phyloP scores from a whole-genome alignment of 2,329 filamentous ascomycete species.

The Alternaria gansuensis region DNA sequence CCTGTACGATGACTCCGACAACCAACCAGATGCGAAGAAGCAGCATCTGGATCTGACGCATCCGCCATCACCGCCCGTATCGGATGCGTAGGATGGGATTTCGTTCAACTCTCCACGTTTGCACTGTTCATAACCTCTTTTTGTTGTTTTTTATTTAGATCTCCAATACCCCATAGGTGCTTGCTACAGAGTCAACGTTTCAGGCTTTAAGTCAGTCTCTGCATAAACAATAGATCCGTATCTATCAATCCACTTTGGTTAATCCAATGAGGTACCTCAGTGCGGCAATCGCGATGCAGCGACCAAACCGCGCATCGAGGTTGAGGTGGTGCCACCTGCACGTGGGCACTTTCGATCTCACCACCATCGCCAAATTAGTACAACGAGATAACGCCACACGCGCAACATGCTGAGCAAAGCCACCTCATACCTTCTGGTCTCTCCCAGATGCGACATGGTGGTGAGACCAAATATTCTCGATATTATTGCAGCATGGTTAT shows the following conservation, averaged over 20 bases:
- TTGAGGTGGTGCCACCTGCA: slow-evolving; percentile 11
- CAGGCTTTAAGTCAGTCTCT: not conserved
- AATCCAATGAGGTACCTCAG: not conserved
- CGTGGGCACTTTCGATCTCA: slow-evolving; percentile 5
- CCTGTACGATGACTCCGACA: slow-evolving; percentile 23
- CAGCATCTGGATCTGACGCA: slow-evolving; percentile 28
- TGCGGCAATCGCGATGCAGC: not conserved
- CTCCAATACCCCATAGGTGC: not conserved
- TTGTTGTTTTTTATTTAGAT: not conserved
- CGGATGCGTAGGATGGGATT: slow-evolving; percentile 28
- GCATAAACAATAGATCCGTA: not conserved
- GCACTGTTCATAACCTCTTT: not conserved
- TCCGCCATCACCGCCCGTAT: slow-evolving; percentile 41
- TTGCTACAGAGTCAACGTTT: not conserved
- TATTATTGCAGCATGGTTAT: not conserved
- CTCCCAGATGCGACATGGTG: not conserved
- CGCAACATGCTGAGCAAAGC: not conserved
- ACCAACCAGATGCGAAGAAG: slow-evolving; percentile 31
- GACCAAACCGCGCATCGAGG: not conserved
- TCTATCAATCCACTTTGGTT: too few relatives aligned
- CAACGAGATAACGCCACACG: slow-evolving; percentile 4
- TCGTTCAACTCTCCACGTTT: slow-evolving; percentile 9
- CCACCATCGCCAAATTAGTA: slow-evolving; percentile 11
- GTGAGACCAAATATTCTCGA: not conserved
- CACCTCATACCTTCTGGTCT: not conserved